These are phyloP conservation scores for Persicaria maculosa DNA, from an alignment of 148 eudicot species.

Conservation along the genomic window DNA sequence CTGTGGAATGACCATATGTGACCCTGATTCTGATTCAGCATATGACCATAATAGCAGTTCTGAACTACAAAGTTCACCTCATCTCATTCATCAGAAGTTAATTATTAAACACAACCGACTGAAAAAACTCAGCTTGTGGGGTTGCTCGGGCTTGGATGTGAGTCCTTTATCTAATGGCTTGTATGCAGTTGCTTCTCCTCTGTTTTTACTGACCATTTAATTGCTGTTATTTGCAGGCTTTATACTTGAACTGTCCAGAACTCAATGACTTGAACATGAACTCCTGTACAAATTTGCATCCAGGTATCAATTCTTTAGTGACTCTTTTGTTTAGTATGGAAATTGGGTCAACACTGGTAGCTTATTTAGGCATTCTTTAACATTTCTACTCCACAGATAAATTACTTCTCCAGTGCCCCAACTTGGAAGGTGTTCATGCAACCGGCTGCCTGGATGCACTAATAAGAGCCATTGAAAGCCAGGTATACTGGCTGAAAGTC, in stretches of 20 bases:
- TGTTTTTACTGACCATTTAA: neutral
- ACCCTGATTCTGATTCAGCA: constrained; percentile 28
- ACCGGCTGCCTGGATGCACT: constrained; percentile 50
- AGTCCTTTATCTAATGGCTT: constrained; percentile 22
- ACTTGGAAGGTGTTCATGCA: constrained; percentile 66
- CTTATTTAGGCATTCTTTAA: neutral
- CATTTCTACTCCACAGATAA: constrained; percentile 36
- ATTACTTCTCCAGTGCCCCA: constrained; percentile 69
- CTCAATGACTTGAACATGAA: constrained; percentile 77
- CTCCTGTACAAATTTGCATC: constrained; percentile 69
- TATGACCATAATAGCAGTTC: constrained; percentile 19
- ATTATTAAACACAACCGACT: constrained; percentile 76
- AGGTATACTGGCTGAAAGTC: constrained; percentile 33
- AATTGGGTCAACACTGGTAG: neutral
- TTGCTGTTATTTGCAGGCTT: constrained; percentile 44
- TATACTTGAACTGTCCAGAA: constrained; percentile 75
- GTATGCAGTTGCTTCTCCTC: neutral
- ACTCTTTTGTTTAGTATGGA: neutral
- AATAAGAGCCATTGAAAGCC: constrained; percentile 46
- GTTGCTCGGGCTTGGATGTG: constrained; percentile 95
- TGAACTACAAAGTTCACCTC: constrained; percentile 42
- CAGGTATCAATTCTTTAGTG: constrained; percentile 39
- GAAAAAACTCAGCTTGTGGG: constrained; percentile 93
- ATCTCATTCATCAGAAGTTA: constrained; percentile 66
- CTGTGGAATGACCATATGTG: constrained; percentile 88